Evolutionary conservation across 371 early-diverging fungal species (phyloP).

Genomic region (Vairimorpha necatrix): DNA sequence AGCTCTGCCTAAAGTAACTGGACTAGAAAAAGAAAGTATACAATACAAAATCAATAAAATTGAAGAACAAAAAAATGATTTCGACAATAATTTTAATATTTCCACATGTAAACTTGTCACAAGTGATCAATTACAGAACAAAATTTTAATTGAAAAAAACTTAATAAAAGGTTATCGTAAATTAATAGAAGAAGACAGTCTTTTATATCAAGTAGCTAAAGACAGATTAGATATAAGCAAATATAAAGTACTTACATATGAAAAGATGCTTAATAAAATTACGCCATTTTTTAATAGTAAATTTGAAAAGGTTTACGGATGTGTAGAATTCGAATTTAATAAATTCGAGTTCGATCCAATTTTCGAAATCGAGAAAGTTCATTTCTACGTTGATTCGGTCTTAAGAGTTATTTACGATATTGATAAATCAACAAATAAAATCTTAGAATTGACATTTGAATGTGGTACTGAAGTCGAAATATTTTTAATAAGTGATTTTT

Average conservation of each 20-base stretch:
- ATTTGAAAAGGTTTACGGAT: constrained; percentile 14
- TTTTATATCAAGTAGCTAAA: neutral
- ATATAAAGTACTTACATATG: constrained; percentile 44
- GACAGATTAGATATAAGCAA: constrained; percentile 24
- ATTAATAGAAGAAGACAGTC: constrained; percentile 22
- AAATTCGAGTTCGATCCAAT: constrained; percentile 28
- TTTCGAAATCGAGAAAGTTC: constrained; percentile 7
- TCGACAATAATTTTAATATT: neutral
- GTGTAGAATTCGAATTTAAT: constrained; percentile 4
- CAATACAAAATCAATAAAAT: constrained; percentile 39
- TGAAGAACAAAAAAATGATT: constrained; percentile 1
- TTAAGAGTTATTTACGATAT: neutral
- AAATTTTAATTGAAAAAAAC: constrained; percentile 48
- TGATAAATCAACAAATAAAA: neutral
- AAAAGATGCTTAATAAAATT: constrained; percentile 29
- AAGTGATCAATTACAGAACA: neutral
- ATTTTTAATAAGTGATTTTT: constrained; percentile 8
- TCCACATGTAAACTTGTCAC: neutral
- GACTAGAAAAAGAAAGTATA: constrained; percentile 41
- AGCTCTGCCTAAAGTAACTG: constrained; percentile 6
- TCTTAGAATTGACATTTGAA: neutral
- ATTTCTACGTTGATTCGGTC: constrained; percentile 25
- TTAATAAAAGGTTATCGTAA: constrained; percentile 49
- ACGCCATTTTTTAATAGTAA: neutral
- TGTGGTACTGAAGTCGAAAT: constrained; percentile 28